Percentiles rank a stretch among this genome's conserved stretches.
phyloP scores from a whole-genome alignment of 495 filamentous ascomycete genomes.

The Aspergillus cavernicola region DNA sequence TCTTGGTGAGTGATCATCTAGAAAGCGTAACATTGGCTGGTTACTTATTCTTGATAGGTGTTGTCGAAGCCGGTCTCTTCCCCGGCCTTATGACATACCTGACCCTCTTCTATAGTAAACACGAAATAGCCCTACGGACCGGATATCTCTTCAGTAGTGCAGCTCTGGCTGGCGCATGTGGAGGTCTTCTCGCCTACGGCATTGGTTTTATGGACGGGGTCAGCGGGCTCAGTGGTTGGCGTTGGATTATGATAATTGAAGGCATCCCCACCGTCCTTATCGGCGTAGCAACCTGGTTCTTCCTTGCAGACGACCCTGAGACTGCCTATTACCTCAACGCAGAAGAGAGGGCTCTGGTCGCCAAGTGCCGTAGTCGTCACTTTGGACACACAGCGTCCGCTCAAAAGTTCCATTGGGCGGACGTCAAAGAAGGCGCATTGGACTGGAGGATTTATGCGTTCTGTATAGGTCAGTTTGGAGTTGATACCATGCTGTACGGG shows the following conservation, averaged over 20 bases:
- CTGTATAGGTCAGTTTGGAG: slow-evolving; percentile 62
- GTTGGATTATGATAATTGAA: slow-evolving; percentile 64
- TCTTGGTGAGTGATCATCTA: slow-evolving; percentile 32
- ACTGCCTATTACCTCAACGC: slow-evolving; percentile 58
- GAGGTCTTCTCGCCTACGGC: slow-evolving; percentile 69
- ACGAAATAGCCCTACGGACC: slow-evolving; percentile 69
- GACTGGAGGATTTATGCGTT: slow-evolving; percentile 70
- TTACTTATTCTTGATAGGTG: slow-evolving; percentile 10
- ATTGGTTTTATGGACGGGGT: slow-evolving; percentile 71
- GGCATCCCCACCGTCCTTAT: slow-evolving; percentile 65
- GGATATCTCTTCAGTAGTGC: slow-evolving; percentile 74
- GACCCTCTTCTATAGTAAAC: slow-evolving; percentile 71
- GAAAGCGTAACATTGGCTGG: not conserved
- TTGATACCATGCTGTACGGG: slow-evolving; percentile 72
- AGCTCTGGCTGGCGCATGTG: slow-evolving; percentile 71
- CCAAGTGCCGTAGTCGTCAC: slow-evolving; percentile 43
- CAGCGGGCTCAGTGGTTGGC: slow-evolving; percentile 53
- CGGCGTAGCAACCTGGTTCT: slow-evolving; percentile 57
- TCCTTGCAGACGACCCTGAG: slow-evolving; percentile 62
- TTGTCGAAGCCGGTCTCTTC: slow-evolving; percentile 54
- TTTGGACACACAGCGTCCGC: slow-evolving; percentile 58
- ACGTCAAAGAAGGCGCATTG: slow-evolving; percentile 46
- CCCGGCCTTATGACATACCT: slow-evolving; percentile 63
- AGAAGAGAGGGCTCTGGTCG: slow-evolving; percentile 53
- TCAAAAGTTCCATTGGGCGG: slow-evolving; percentile 55